These are phyloP conservation scores for Cutaneotrichosporon curvatum DNA, from an alignment of 1,284 basidiomycete species.

Conservation along the genomic window DNA sequence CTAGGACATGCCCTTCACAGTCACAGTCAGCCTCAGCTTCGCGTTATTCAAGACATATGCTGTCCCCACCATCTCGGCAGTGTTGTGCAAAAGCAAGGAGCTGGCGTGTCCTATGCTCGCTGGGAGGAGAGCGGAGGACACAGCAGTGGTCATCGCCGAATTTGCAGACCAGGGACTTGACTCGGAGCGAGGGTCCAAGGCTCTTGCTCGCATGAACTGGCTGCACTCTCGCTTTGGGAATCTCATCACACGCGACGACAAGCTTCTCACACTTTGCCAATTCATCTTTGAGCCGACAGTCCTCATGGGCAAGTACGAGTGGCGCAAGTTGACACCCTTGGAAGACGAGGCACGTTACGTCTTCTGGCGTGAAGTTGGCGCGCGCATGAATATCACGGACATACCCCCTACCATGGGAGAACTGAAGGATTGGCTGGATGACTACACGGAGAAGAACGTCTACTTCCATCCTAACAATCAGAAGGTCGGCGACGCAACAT, in stretches of 20 bases:
- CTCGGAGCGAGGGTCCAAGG: conserved; percentile 8
- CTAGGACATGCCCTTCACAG: conserved; percentile 14
- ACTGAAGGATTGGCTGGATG: conserved; percentile 7
- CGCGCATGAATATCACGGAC: conserved; percentile 13
- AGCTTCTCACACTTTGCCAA: conserved; percentile 12
- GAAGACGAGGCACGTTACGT: conserved; percentile 15
- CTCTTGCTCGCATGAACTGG: conserved; percentile 16
- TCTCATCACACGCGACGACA: conserved; percentile 12
- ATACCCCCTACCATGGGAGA: conserved; percentile 8
- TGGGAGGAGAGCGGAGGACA: conserved; percentile 14
- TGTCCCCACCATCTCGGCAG: conserved; percentile 9
- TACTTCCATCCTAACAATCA: conserved; percentile 7
- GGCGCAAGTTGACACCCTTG: conserved; percentile 5
- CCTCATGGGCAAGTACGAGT: conserved; percentile 6
- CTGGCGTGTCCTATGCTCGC: conserved; percentile 3
- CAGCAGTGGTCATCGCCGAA: conserved; percentile 13
- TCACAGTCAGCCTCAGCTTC: conserved; percentile 7
- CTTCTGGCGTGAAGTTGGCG: conserved; percentile 17
- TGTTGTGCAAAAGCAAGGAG: conserved; percentile 11
- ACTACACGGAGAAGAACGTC: conserved; percentile 4
- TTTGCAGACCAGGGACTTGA: conserved; percentile 8
- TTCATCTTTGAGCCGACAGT: conserved; percentile 13
- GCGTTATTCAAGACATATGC: conserved; percentile 18
- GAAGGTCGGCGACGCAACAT: conserved; percentile 9
- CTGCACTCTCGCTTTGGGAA: conserved; percentile 12